Conservation (phyloP, 1,284 basidiomycete species). For the Ganoderma sinense region DNA sequence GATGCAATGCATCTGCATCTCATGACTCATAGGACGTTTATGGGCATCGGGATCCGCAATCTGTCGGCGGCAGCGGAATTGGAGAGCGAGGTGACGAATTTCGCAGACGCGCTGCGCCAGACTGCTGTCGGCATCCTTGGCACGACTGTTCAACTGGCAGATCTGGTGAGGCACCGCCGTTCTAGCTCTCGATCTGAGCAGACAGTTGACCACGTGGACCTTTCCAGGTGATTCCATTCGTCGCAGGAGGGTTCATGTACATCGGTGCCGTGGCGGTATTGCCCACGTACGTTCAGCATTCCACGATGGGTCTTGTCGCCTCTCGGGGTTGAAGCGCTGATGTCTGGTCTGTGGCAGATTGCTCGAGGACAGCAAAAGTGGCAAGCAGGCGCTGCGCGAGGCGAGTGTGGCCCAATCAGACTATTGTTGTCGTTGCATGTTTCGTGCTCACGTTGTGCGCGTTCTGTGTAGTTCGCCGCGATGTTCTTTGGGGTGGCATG, state of each 20-base stretch:
- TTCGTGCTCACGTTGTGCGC: constrained; percentile 20
- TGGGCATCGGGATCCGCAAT: constrained; percentile 87
- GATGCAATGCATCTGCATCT: constrained; percentile 13
- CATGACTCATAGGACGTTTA: constrained; percentile 71
- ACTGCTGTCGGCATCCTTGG: constrained; percentile 80
- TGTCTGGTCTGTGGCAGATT: constrained; percentile 55
- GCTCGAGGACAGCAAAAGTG: constrained; percentile 86
- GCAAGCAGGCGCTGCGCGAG: constrained; percentile 86
- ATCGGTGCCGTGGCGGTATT: constrained; percentile 91
- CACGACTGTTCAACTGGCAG: constrained; percentile 78
- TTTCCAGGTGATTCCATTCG: constrained; percentile 84
- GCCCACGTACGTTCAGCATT: constrained; percentile 71
- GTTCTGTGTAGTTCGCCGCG: constrained; percentile 72
- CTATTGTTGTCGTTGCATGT: constrained; percentile 1
- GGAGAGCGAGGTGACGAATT: constrained; percentile 55
- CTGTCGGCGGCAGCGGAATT: constrained; percentile 58
- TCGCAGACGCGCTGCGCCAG: constrained; percentile 76
- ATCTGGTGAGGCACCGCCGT: constrained; percentile 64
- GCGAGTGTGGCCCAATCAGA: constrained; percentile 46
- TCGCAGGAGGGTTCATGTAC: constrained; percentile 93
- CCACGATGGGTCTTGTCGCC: neutral
- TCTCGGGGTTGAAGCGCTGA: neutral
- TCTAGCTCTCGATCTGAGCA: neutral
- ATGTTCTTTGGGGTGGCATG: constrained; percentile 89
- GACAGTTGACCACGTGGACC: neutral